Evolutionary conservation across 805 yeast species (phyloP), one percentile per base, ranked within the genome.

Genomic region (Metschnikowia aberdeeniae): DNA sequence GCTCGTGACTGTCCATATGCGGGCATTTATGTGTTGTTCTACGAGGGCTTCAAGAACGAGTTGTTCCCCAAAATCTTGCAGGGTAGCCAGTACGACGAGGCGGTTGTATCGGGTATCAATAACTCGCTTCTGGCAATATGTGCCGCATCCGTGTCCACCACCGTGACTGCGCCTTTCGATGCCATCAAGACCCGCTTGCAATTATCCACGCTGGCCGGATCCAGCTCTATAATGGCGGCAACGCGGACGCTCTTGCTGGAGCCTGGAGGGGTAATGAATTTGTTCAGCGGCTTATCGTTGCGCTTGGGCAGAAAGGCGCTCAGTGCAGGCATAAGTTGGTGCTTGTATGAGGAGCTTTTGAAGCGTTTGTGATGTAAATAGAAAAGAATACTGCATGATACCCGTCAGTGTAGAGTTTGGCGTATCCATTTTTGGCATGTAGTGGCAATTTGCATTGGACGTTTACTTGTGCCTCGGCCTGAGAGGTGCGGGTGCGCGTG

Each of bases 241-340:
- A 58, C 68, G 46, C 65, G 39, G 73, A 86, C 6, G 52, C 70
- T 42, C 40, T 27, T 76, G 75, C 45, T 57, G 66, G 54, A 67
- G 54, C 49, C 67, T 62, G 56, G 90, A 67, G 63, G 83, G 71
- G 53, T 75, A 22, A 51, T 63, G 22, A 77, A 82, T 37, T 68
- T 93, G 43, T 90, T 93, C 62, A 84, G 88, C 62, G 99, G 99
- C 0, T 67, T 93, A 27, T 77, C 88, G 34, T 72, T 93, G 54
- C 73, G 99, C 52, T 72, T 93, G 40, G 75, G 84, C 4, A 75
- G 98, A 55, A 93, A 93, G 65, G 96, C 92, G 0, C 63, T 87
- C 39, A 86, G 96, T 63, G 92, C 97, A 0, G 97, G 96, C 1
- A 89, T 93, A 49, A 89, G 96, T 40, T 93, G 99, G 99, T 88